Evolutionary conservation across 1,284 basidiomycete genomes (phyloP).

Genomic region (Cutaneotrichosporon daszewskae): DNA sequence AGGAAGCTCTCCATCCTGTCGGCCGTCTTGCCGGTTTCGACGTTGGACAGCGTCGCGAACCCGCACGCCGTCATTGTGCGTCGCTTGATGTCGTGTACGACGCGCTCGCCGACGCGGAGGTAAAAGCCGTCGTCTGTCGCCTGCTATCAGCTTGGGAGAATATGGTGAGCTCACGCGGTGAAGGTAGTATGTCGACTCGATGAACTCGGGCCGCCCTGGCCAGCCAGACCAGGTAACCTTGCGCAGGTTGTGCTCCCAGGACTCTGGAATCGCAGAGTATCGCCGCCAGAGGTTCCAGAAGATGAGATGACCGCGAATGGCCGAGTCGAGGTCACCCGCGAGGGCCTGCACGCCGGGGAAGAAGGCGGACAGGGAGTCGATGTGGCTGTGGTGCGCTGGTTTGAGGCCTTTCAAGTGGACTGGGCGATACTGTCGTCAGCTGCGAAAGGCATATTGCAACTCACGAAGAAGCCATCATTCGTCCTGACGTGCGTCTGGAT

Average conservation of each 20-base stretch:
- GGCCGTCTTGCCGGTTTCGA: slow-evolving; percentile 65
- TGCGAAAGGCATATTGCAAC: slow-evolving; percentile 12
- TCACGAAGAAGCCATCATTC: slow-evolving; percentile 79
- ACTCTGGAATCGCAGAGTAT: slow-evolving; percentile 78
- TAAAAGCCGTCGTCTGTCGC: slow-evolving; percentile 88
- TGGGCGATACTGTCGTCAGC: slow-evolving; percentile 31
- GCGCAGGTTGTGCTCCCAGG: slow-evolving; percentile 72
- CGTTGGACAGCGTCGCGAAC: slow-evolving; percentile 70
- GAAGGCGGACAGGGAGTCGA: slow-evolving; percentile 51
- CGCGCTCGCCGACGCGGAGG: slow-evolving; percentile 77
- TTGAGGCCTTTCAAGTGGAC: slow-evolving; percentile 29
- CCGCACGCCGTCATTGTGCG: slow-evolving; percentile 79
- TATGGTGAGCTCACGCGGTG: slow-evolving; percentile 61
- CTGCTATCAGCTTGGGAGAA: slow-evolving; percentile 46
- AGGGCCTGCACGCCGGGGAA: slow-evolving; percentile 63
- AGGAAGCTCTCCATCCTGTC: slow-evolving; percentile 92
- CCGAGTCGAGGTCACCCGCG: slow-evolving; percentile 80
- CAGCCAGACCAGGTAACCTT: slow-evolving; percentile 72
- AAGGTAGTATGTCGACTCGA: slow-evolving; percentile 90
- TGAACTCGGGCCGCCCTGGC: slow-evolving; percentile 78
- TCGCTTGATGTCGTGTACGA: slow-evolving; percentile 66
- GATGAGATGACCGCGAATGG: slow-evolving; percentile 75
- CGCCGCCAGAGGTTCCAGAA: slow-evolving; percentile 87
- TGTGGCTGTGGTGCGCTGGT: slow-evolving; percentile 24
- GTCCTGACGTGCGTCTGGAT: slow-evolving; percentile 79